Evolutionary conservation across 1,284 basidiomycete genomes (phyloP).

Genomic region (Microstroma glucosiphilum): DNA sequence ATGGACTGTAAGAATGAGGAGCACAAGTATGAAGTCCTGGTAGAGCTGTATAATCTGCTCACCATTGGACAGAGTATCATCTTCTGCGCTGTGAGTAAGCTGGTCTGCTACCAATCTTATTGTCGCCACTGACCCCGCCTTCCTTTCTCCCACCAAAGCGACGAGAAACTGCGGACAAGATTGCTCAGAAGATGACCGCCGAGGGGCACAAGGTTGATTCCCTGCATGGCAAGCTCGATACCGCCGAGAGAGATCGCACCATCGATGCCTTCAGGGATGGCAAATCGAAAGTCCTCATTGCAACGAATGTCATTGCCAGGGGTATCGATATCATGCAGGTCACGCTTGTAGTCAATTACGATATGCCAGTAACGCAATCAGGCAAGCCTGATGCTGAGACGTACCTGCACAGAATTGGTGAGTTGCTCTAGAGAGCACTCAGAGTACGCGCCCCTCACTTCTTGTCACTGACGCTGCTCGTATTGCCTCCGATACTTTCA

Average conservation of each 20-base stretch:
- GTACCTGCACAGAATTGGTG: slow-evolving; percentile 95
- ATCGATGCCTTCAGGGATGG: slow-evolving; percentile 95
- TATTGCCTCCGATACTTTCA: slow-evolving; percentile 8
- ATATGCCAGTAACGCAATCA: slow-evolving; percentile 65
- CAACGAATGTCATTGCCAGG: slow-evolving; percentile 95
- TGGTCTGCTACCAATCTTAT: slow-evolving; percentile 51
- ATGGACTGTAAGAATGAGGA: slow-evolving; percentile 76
- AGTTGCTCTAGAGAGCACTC: slow-evolving; percentile 39
- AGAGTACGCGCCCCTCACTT: not conserved
- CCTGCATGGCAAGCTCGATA: slow-evolving; percentile 88
- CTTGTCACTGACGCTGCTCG: not conserved
- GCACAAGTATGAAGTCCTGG: slow-evolving; percentile 92
- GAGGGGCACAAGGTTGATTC: slow-evolving; percentile 97
- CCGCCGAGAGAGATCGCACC: slow-evolving; percentile 77
- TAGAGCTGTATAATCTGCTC: slow-evolving; percentile 80
- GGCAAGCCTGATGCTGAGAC: slow-evolving; percentile 83
- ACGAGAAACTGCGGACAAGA: slow-evolving; percentile 84
- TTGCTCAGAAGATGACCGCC: slow-evolving; percentile 78
- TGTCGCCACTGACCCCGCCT: not conserved
- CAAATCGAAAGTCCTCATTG: slow-evolving; percentile 93
- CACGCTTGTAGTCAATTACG: slow-evolving; percentile 76
- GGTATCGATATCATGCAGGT: slow-evolving; percentile 99
- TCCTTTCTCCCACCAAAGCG: slow-evolving; percentile 6
- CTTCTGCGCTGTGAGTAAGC: slow-evolving; percentile 61
- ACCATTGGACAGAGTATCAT: slow-evolving; percentile 97